Evolutionary conservation across 306 rosid species (phyloP).

Genomic region (Gastrolobium bilobum): DNA sequence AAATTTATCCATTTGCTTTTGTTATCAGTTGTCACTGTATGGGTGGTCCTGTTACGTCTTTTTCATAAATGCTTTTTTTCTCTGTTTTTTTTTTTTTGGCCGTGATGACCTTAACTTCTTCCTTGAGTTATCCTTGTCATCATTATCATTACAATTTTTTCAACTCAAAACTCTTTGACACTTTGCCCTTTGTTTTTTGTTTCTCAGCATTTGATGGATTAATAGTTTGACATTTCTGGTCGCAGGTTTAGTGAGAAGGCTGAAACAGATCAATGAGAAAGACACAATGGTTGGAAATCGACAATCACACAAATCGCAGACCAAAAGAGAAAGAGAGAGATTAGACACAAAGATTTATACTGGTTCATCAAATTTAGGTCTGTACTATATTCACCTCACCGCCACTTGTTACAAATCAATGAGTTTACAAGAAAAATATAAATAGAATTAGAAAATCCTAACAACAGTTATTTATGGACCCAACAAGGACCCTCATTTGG

Average conservation of each 20-base stretch:
- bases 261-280: slow-evolving; percentile 26
- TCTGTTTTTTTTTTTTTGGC: not conserved
- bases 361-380: too few species aligned
- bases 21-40: not conserved
- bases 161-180: not conserved
- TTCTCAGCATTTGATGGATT: not conserved
- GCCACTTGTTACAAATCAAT: too few species aligned
- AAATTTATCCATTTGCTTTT: too few species aligned
- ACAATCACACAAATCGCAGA: too few species aligned
- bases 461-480: too few species aligned
- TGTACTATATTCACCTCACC: too few species aligned
- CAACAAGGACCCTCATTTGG: too few species aligned
- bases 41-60: not conserved
- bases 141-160: not conserved
- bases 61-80: not conserved
- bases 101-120: not conserved
- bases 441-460: too few species aligned
- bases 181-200: not conserved
- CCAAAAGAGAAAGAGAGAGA: too few species aligned
- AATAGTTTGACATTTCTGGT: slow-evolving; percentile 17
- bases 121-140: not conserved
- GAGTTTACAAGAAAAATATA: too few species aligned
- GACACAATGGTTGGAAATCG: too few species aligned
- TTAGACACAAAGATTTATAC: too few species aligned
- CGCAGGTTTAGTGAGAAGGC: slow-evolving; percentile 38